Base-by-base conservation (phyloP, 1,284 basidiomycete genomes). In the Rhodotorula sp. region DNA sequence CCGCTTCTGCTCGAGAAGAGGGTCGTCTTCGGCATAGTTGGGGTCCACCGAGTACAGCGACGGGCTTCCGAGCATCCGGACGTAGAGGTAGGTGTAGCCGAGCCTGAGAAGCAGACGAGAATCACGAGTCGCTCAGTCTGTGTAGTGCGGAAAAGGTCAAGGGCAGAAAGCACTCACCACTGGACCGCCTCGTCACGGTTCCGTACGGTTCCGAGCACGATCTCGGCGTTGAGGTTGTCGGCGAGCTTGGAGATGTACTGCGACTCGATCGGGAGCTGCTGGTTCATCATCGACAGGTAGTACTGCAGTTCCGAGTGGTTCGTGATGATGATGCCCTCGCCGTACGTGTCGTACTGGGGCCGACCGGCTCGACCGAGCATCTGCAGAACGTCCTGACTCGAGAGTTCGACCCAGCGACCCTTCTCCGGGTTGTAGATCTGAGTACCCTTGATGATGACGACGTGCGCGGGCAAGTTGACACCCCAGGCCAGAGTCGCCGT, bases 361-460 rank as follows among this genome's bases (percentile, higher is more conserved):
- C 96, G 88, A 80, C 96, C 96, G 12, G 96, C 96, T 79, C 95
- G 89, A 64, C 96, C 96, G 8, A 99, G 89, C 96, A 99, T 99
- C 82, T 99, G 96, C 8, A 99, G 84, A 12, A 98, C 94, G 78
- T 99, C 96, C 81, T 99, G 95, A 0, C 91, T 90, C 0, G 94
- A 96, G 18, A 99, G 83, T 81, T 99, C 96, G 14, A 91, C 89
- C 96, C 95, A 99, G 14, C 91, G 88, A 30, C 96, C 96, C 83
- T 99, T 97, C 81, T 96, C 95, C 0, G 96, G 96, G 80, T 97
- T 97, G 84, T 99, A 99, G 73, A 99, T 95, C 82, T 99, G 95
- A 0, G 96, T 99, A 48, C 96, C 96, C 81, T 99, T 99, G 85
- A 99, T 98, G 83, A 99, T 95, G 81, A 98, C 95, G 5, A 93